Conservation (phyloP, 768 basidiomycete species). For the Dioszegia hungarica region DNA sequence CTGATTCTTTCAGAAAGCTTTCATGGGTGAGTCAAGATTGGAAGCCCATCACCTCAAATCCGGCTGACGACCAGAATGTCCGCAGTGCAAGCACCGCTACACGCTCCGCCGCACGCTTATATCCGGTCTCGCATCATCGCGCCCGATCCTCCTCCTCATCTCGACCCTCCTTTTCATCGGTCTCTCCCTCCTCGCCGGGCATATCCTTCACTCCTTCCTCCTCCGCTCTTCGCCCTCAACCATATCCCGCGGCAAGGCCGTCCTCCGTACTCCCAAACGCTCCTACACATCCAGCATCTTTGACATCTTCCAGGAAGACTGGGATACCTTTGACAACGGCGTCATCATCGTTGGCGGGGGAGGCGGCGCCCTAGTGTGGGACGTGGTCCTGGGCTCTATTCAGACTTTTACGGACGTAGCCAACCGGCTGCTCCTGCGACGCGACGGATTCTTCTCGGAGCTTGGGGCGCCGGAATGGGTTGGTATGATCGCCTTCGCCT, state of each 20-base stretch:
- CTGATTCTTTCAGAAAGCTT: slow-evolving; percentile 33
- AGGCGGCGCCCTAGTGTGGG: slow-evolving; percentile 26
- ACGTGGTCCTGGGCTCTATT: slow-evolving; percentile 29
- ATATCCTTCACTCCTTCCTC: slow-evolving; percentile 22
- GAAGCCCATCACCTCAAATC: neutral
- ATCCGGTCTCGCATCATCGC: slow-evolving; percentile 40
- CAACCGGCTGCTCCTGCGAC: slow-evolving; percentile 1
- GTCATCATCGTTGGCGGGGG: slow-evolving; percentile 22
- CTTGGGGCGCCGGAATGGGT: neutral
- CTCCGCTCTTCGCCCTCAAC: slow-evolving; percentile 6
- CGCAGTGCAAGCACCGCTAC: slow-evolving; percentile 42
- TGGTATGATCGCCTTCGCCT: neutral
- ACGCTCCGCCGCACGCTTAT: slow-evolving; percentile 35
- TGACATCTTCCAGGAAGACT: slow-evolving; percentile 8
- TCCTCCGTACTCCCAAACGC: slow-evolving; percentile 8
- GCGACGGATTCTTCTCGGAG: neutral
- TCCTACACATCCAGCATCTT: neutral
- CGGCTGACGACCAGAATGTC: slow-evolving; percentile 27
- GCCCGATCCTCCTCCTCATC: slow-evolving; percentile 30
- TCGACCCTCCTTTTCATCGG: slow-evolving; percentile 23
- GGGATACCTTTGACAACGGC: slow-evolving; percentile 11
- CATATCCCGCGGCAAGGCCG: neutral
- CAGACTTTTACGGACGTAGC: slow-evolving; percentile 30
- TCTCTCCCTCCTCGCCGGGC: slow-evolving; percentile 27
- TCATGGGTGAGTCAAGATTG: slow-evolving; percentile 15